Evolutionary conservation across 2,329 filamentous ascomycete genomes (phyloP), one percentile per base, ranked within the genome.

Genomic region (Epichloe typhina): DNA sequence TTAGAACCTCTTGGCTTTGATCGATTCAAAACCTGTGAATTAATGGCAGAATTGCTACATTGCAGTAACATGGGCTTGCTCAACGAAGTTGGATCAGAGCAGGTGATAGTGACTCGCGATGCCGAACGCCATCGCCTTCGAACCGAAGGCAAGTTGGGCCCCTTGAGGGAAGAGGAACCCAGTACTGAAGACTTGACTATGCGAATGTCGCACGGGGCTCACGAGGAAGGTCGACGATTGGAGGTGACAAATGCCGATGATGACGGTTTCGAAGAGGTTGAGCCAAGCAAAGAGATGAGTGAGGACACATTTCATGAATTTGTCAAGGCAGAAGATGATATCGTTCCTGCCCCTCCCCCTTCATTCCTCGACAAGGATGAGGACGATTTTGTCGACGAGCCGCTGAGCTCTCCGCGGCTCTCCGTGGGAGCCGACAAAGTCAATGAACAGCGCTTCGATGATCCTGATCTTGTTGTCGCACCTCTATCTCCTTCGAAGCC

Each of bases 11-110:
- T 98, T 9, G 93, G 93, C 2, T 98, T 98, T 63, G 93, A 98
- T 67, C 79, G 93, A 19, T 98, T 98, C 74, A 98, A 98, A 73
- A 97, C 93, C 0, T 98, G 93, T 66, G 93, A 98, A 68, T 75
- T 98, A 53, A 97, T 98, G 93, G 93, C 93, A 1, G 93, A 98
- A 67, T 74, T 98, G 43, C 71, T 98, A 39, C 93, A 98, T 67
- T 98, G 93, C 69, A 97, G 91, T 66, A 98, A 98, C 64, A 98
- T 98, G 93, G 90, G 87, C 5, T 73, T 98, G 37, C 72, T 98
- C 57, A 98, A 98, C 63, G 90, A 97, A 64, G 74, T 81, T 9
- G 93, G 91, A 35, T 90, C 89, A 11, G 90, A 98, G 64, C 83
- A 88, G 56, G 81, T 95, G 56, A 88, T 97, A 53, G 81, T 77